phyloP scores from a whole-genome alignment of 2,329 filamentous ascomycete species.

The Hypoxylon sp. region DNA sequence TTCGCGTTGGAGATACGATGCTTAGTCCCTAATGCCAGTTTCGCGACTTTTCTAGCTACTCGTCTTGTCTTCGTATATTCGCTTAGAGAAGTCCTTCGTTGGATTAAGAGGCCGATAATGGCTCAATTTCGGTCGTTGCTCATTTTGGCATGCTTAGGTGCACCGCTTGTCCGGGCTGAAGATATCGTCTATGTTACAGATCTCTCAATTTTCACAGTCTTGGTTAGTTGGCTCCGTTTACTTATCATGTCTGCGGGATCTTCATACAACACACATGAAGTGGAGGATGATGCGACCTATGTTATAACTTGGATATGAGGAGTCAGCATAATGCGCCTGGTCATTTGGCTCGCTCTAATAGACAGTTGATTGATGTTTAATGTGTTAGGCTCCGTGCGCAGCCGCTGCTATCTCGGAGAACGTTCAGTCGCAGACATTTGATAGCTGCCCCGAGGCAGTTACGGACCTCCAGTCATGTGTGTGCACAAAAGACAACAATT shows the following conservation, averaged over 20 bases:
- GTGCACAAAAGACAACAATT: slow-evolving; percentile 58
- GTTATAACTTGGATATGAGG: background rate
- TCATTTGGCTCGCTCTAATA: no score
- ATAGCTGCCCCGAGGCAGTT: slow-evolving; percentile 54
- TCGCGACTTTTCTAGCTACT: background rate
- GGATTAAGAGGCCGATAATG: slow-evolving; percentile 22
- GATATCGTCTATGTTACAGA: slow-evolving; percentile 47
- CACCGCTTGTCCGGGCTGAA: slow-evolving; percentile 31
- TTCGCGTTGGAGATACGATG: no score
- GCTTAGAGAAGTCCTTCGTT: no score
- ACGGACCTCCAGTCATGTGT: slow-evolving; percentile 60
- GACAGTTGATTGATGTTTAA: slow-evolving; percentile 18
- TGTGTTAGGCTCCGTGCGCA: slow-evolving; percentile 59
- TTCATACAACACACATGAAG: no score
- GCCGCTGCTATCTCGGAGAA: slow-evolving; percentile 55
- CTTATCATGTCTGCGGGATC: no score
- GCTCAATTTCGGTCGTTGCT: slow-evolving; percentile 16
- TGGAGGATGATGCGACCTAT: no score
- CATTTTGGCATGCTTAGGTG: slow-evolving; percentile 21
- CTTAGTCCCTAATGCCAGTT: background rate
- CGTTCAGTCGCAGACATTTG: slow-evolving; percentile 54
- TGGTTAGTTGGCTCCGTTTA: slow-evolving; percentile 43
- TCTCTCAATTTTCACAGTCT: slow-evolving; percentile 44
- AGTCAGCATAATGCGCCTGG: background rate
- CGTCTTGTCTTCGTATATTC: no score